Evolutionary conservation across 352 stramenopile species (phyloP), one percentile per base, ranked within the genome.

Genomic region (Pythium periplocum): DNA sequence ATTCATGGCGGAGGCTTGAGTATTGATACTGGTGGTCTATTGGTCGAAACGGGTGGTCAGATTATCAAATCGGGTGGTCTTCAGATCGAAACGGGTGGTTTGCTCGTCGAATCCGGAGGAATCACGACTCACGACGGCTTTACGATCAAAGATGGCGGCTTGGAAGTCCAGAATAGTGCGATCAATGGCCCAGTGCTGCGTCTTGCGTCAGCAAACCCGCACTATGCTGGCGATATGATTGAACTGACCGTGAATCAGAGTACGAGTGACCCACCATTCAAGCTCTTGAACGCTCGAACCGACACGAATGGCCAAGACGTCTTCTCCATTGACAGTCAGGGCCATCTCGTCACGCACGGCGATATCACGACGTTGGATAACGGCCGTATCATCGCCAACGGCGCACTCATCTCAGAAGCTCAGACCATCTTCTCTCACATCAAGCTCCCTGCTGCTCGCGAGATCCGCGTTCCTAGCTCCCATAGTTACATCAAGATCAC

Each of bases 401-500:
- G 77, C 0, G 60, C 78, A 7, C 59, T 91, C 1, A 51, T 92
- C 5, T 75, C 77, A 0, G 40, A 83, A 34, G 71, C 63, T 0
- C 78, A 88, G 37, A 61, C 76, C 6, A 67, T 88, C 1, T 83
- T 86, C 31, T 73, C 66, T 0, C 71, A 65, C 40, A 46, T 71
- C 4, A 66, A 72, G 35, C 43, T 91, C 30, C 45, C 57, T 1
- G 78, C 78, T 0, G 69, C 61, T 0, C 43, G 67, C 7, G 52
- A 54, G 4, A 65, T 89, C 12, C 48, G 57, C 9, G 76, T 92
- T 53, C 78, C 81, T 4, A 80, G 63, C 32, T 71, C 71, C 9
- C 71, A 85, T 54, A 90, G 76, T 58, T 92, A 92, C 57, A 69
- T 90, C 32, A 66, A 84, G 44, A 65, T 92, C 52, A 78, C 66